Base-by-base conservation (phyloP, 2,329 filamentous ascomycete genomes). In the Laburnicola sp. region DNA sequence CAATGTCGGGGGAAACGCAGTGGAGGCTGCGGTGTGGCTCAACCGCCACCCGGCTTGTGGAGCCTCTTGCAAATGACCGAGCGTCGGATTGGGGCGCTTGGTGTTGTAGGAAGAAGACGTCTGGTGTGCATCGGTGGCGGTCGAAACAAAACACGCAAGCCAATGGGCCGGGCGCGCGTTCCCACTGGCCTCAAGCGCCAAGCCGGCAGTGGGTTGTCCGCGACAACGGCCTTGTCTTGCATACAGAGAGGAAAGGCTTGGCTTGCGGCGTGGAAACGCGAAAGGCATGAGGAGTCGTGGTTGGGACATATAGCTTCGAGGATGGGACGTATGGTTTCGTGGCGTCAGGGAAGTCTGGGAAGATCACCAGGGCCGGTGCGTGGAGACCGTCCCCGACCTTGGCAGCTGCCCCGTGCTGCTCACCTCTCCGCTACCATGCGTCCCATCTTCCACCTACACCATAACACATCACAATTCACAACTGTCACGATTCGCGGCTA, bases 81-180 rank as follows among this genome's bases (percentile, higher is more conserved):
- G 60, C 52, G 48, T 55, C 52, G 37, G 22, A 58, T 51, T 60
- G 62, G 56, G 60, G 59, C 59, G 55, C 26, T 50, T 50, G 47
- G 51, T 59, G 59, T 60, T 63, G 53, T 53, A 38, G 54, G 49
- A 53, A 45, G 45, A 57, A 58, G 26, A 27, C 27, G 51, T 63
- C 64, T 70, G 68, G n/a, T n/a, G 31, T 58, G 62, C 69, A n/a
- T 48, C 55, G 51, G 32, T 45, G 48, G 69, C 69, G 62, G 48
- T 65, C 69, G 58, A 45, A 58, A 35, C 47, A 48, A 27, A 44
- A 45, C 57, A 60, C 56, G 57, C 62, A 58, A 66, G 48, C 67
- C 65, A 69, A 71, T 67, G 56, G 52, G 56, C 52, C 31, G 55
- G 52, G 40, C 41, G 21, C n/a, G 45, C 31, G 35, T 56, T 49